phyloP scores from a whole-genome alignment of 2,329 filamentous ascomycete genomes.

The Curvularia hawaiiensis region DNA sequence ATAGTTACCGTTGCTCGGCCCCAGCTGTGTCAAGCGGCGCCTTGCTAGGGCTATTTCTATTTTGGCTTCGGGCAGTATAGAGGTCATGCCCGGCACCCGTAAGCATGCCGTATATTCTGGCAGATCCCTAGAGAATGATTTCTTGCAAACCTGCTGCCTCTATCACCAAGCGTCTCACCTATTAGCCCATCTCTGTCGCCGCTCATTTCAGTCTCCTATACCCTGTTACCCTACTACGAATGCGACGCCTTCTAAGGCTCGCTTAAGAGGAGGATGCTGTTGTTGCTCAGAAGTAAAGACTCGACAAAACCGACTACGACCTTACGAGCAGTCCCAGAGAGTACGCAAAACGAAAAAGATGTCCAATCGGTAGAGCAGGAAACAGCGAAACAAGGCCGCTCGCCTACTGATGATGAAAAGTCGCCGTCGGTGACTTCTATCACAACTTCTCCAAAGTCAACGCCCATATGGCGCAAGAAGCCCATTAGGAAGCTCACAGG shows the following conservation, averaged over 20 bases:
- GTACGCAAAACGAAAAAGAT: slow-evolving; percentile 26
- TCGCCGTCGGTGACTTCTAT: slow-evolving; percentile 23
- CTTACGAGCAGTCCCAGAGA: slow-evolving; percentile 44
- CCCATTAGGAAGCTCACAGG: slow-evolving; percentile 13
- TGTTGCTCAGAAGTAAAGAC: slow-evolving; percentile 26
- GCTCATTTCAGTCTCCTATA: slow-evolving; percentile 3
- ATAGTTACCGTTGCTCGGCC: slow-evolving; percentile 17
- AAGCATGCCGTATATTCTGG: slow-evolving; percentile 16
- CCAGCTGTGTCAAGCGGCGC: slow-evolving; percentile 12
- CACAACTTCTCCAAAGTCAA: slow-evolving; percentile 22
- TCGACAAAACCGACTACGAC: slow-evolving; percentile 38
- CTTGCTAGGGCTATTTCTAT: slow-evolving; percentile 26
- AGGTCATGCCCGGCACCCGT: slow-evolving; percentile 26
- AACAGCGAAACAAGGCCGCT: slow-evolving; percentile 28
- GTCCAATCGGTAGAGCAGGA: slow-evolving; percentile 48
- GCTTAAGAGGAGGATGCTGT: slow-evolving; percentile 26
- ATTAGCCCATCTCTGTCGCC: slow-evolving; percentile 10
- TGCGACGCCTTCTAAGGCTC: not conserved
- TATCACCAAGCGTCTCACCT: not conserved
- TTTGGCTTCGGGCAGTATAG: slow-evolving; percentile 25
- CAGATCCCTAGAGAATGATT: slow-evolving; percentile 16
- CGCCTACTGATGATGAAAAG: slow-evolving; percentile 33
- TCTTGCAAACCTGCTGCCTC: slow-evolving; percentile 16
- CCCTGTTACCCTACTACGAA: not conserved
- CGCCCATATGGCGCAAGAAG: slow-evolving; percentile 23